Base-by-base conservation (phyloP, 2,329 filamentous ascomycete species). In the Fusarium foetens region DNA sequence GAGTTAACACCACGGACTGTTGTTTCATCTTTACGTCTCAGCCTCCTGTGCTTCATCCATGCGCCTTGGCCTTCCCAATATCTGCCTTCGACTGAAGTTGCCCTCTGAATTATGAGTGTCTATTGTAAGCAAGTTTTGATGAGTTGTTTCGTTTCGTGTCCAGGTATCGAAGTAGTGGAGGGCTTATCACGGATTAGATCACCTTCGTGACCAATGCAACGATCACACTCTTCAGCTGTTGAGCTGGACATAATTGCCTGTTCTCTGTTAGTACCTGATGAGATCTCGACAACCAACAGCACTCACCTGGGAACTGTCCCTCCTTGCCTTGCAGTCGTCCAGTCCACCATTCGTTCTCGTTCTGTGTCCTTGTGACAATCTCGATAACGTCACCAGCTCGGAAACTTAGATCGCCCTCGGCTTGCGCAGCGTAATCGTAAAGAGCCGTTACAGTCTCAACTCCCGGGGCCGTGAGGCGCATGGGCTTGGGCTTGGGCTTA, bases 281-380 rank as follows among this genome's bases (percentile, higher is more conserved):
- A 38, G 39, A 39, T 46, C 29, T 52, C 16, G 19, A n/a, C 6
- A 9, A 2, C 35, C 19, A 42, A 13, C 25, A 39, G 21, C 29
- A 81, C 90, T 80, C 86, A 97, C 96, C 96, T 83, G 96, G 96
- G 81, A 99, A 99, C 79, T 98, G 95, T 31, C 96, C 96, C 78
- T 93, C 86, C 83, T 92, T 92, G 53, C 93, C 94, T 66, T 92
- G 87, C 59, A 97, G 80, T 79, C 90, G 93, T 41, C 96, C 96
- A 13, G 88, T 91, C 96, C 96, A 99, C 96, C 96, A 99, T 82
- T 99, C 96, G 76, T 99, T 98, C 57, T 94, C 91, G 77, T 97
- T 98, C 70, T 89, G 87, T n/a, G 94, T 97, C 74, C 93, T 88
- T 67, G 87, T 88, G 5, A 96, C 81, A 75, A 99, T 95, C 81